Conservation (phyloP, 768 basidiomycete species). For the Pleurotus tuoliensis region DNA sequence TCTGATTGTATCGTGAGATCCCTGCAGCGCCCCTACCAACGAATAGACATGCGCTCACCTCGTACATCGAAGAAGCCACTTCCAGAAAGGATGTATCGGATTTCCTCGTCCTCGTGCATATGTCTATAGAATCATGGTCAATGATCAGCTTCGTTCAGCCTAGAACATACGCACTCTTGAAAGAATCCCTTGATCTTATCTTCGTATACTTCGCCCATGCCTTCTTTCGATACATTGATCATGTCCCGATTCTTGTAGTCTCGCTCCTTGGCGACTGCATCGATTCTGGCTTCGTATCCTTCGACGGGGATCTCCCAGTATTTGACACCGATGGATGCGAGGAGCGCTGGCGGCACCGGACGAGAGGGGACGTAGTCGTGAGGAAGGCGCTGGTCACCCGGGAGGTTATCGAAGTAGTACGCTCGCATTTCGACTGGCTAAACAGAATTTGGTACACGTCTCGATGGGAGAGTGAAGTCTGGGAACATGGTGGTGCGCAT, state of each 20-base stretch:
- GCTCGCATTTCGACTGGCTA: constrained; percentile 53
- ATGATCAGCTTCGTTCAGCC: background rate
- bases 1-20: constrained; percentile 34
- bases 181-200: constrained; percentile 80
- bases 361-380: constrained; percentile 68
- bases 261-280: constrained; percentile 61
- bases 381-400: constrained; percentile 76
- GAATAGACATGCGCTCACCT: constrained; percentile 34
- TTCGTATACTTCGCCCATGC: constrained; percentile 83
- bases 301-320: constrained; percentile 67
- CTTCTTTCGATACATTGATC: constrained; percentile 74
- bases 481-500: too few relatives aligned
- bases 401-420: constrained; percentile 70
- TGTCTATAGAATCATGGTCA: constrained; percentile 47
- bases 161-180: constrained; percentile 55
- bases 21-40: too few relatives aligned
- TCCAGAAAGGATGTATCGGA: constrained; percentile 83
- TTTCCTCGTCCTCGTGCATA: constrained; percentile 96
- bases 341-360: constrained; percentile 43
- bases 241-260: constrained; percentile 83
- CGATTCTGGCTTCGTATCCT: constrained; percentile 49
- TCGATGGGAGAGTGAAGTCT: background rate
- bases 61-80: constrained; percentile 91
- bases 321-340: constrained; percentile 59
- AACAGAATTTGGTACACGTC: background rate